phyloP scores from a whole-genome alignment of 306 rosid genomes.

The Acacia confusa region DNA sequence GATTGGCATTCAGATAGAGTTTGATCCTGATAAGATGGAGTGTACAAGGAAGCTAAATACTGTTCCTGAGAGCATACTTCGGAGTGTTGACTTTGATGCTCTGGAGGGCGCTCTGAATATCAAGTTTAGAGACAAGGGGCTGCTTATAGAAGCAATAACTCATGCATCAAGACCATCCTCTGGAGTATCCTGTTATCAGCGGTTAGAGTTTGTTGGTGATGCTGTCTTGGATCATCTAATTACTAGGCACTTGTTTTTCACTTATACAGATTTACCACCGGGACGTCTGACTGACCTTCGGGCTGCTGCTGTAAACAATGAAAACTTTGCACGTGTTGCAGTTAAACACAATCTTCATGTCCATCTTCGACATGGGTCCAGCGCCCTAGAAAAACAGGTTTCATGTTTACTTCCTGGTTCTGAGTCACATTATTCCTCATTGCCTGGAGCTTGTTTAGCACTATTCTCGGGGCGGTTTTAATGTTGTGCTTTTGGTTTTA shows the following conservation, averaged over 20 bases:
- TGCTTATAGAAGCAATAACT: slow-evolving; percentile 89
- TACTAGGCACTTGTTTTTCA: slow-evolving; percentile 89
- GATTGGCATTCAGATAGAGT: slow-evolving; percentile 90
- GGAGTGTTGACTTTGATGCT: slow-evolving; percentile 75
- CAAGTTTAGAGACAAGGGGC: slow-evolving; percentile 73
- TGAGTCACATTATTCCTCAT: slow-evolving; percentile 2
- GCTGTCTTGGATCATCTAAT: slow-evolving; percentile 97
- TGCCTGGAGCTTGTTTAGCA: slow-evolving; percentile 24
- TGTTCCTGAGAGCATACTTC: slow-evolving; percentile 72
- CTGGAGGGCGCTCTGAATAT: slow-evolving; percentile 72
- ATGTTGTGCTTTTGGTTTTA: slow-evolving; percentile 28
- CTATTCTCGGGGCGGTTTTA: slow-evolving; percentile 12
- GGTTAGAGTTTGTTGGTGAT: slow-evolving; percentile 97
- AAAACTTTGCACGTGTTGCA: slow-evolving; percentile 97
- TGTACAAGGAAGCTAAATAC: slow-evolving; percentile 51
- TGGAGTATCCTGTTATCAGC: slow-evolving; percentile 97
- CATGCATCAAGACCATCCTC: slow-evolving; percentile 99
- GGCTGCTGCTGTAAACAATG: slow-evolving; percentile 99
- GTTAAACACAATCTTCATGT: slow-evolving; percentile 85
- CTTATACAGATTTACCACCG: slow-evolving; percentile 90
- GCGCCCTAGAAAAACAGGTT: slow-evolving; percentile 96
- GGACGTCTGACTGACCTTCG: slow-evolving; percentile 97
- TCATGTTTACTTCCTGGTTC: slow-evolving; percentile 14
- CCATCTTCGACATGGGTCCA: slow-evolving; percentile 96
- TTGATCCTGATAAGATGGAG: slow-evolving; percentile 71